Base-by-base conservation (phyloP, 371 early-diverging fungal species). In the Mortierella sp. region DNA sequence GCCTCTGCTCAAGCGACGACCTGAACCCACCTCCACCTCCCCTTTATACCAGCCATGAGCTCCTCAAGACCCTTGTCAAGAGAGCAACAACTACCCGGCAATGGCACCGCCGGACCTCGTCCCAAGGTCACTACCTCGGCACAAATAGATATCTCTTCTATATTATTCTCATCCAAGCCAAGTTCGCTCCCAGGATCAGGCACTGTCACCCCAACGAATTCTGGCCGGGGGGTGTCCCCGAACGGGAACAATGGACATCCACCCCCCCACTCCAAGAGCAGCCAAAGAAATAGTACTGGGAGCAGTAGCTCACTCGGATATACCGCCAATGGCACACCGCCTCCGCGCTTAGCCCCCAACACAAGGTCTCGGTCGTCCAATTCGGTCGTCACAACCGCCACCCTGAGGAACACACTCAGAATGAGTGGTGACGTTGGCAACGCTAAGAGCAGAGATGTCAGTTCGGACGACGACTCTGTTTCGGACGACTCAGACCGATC, bases 401-500 rank as follows among this genome's bases (percentile, higher is more conserved):
- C 66, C 10, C 51, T 47, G 41, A 66, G 58, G 59, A 63, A 26
- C 47, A 42, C 68, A 13, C 50, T 39, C 24, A 52, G 61, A 5
- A 18, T 42, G 53, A 54, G 53, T 41, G 46, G 27, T 39, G 59
- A 41, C 18, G 26, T 14, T 26, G 66, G 43, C 28, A 13, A 8
- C 24, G 43, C 38, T 24, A 61, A 27, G 26, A 47, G 59, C 24
- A 28, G 41, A 21, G 59, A 69, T n/a, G 47, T 67, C 39, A 61
- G 67, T 6, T 72, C 73, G 9, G 73, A 72, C 34, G 73, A 72
- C 24, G 67, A 67, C 0, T 63, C 73, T 10, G 26, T 72, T 27
- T 72, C 73, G 38, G 67, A 67, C 26, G 67, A 67, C 27, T 72
- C 73, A 2, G 67, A 66, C 42, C 70, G 61, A 46, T 31, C 70